Conservation (phyloP, 2,329 filamentous ascomycete genomes). For the Penicillium sp. region DNA sequence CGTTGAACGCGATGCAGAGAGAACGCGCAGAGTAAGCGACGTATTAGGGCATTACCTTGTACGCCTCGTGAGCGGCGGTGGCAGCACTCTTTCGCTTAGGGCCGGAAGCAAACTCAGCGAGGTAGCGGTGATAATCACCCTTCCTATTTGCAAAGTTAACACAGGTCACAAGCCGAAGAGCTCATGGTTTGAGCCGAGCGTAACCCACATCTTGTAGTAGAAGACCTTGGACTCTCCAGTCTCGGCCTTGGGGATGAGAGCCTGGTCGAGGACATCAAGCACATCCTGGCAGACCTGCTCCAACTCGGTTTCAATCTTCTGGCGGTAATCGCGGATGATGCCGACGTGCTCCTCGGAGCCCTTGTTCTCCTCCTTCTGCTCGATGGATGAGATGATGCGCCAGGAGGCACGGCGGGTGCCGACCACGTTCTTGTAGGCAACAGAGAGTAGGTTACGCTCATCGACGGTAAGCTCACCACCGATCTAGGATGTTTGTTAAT, state of each 20-base stretch:
- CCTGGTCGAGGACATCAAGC: slow-evolving; percentile 87
- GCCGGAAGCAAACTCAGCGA: slow-evolving; percentile 91
- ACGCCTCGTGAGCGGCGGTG: slow-evolving; percentile 92
- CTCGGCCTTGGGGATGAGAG: slow-evolving; percentile 91
- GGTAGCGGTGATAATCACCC: slow-evolving; percentile 98
- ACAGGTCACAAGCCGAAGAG: slow-evolving; percentile 59
- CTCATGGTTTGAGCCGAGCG: too few relatives aligned
- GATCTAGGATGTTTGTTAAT: slow-evolving; percentile 46
- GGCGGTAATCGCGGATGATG: slow-evolving; percentile 94
- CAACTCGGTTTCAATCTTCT: slow-evolving; percentile 96
- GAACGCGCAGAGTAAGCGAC: not conserved
- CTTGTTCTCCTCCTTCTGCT: slow-evolving; percentile 99
- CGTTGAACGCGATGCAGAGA: not conserved
- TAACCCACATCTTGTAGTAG: slow-evolving; percentile 95
- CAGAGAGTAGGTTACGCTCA: slow-evolving; percentile 87
- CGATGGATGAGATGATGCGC: slow-evolving; percentile 99
- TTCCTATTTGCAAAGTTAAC: slow-evolving; percentile 76
- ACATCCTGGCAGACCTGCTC: slow-evolving; percentile 98
- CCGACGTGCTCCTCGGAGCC: slow-evolving; percentile 90
- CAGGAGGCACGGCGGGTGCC: slow-evolving; percentile 97
- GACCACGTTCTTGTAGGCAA: slow-evolving; percentile 99
- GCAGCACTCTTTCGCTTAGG: slow-evolving; percentile 94
- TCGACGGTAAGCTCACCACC: slow-evolving; percentile 66
- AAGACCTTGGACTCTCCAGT: slow-evolving; percentile 99
- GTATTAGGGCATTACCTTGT: slow-evolving; percentile 66